Evolutionary conservation across 2,329 filamentous ascomycete genomes (phyloP).

Genomic region (Fusarium kyushuense): DNA sequence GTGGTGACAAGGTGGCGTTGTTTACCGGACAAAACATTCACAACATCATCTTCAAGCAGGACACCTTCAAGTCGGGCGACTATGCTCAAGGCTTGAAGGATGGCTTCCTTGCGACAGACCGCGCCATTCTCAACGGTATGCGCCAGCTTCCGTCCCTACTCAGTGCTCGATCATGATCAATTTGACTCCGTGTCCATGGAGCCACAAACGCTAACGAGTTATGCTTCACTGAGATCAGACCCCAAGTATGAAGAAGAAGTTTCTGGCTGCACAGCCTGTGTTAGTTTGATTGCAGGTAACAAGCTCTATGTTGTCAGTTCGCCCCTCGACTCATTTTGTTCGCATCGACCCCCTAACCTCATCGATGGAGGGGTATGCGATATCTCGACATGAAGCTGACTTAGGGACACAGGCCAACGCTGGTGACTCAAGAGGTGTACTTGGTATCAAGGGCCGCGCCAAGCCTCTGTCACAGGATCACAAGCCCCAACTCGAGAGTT

Average conservation of each 20-base stretch:
- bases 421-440: constrained; percentile 92
- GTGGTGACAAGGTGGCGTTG: constrained; percentile 93
- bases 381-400: constrained; percentile 35
- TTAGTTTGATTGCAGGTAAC: constrained; percentile 86
- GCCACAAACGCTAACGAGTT: constrained; percentile 28
- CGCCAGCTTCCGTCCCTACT: constrained; percentile 32
- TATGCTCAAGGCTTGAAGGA: constrained; percentile 97
- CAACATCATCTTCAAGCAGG: constrained; percentile 94
- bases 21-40: constrained; percentile 95
- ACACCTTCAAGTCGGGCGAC: constrained; percentile 89
- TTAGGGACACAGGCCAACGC: constrained; percentile 81
- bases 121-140: constrained; percentile 93
- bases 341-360: constrained; percentile 26
- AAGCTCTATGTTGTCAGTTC: constrained; percentile 93
- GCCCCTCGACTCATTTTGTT: constrained; percentile 24
- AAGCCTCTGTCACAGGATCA: constrained; percentile 99
- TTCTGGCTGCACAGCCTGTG: constrained; percentile 96
- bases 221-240: constrained; percentile 67
- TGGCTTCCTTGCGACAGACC: constrained; percentile 94
- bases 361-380: constrained; percentile 33
- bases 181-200: constrained; percentile 1
- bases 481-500: constrained; percentile 98
- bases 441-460: constrained; percentile 95
- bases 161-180: constrained; percentile 1
- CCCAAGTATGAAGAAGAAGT: constrained; percentile 98